Conservation (phyloP, 2,329 filamentous ascomycete species). For the Samsoniella hepiali region DNA sequence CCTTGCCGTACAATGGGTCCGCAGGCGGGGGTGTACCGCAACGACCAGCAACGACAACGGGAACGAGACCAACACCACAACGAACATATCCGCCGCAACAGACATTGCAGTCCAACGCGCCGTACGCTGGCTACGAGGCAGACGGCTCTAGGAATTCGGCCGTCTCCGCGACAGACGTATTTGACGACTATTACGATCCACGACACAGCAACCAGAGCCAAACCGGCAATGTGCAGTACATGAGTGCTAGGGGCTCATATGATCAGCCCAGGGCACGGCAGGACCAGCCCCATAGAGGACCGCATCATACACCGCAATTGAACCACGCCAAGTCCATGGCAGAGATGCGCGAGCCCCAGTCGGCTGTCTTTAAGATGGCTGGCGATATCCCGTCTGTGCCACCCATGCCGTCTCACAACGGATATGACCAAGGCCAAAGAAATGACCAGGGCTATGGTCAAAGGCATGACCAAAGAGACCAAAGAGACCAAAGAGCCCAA, state of each 20-base stretch:
- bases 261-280: constrained; percentile 45
- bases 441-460: constrained; percentile 24
- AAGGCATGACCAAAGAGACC: constrained; percentile 17
- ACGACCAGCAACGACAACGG: constrained; percentile 54
- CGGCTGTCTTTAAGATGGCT: constrained; percentile 72
- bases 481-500: constrained; percentile 21
- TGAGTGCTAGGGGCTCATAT: constrained; percentile 39
- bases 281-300: constrained; percentile 47
- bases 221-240: constrained; percentile 13
- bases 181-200: constrained; percentile 26
- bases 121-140: constrained; percentile 17
- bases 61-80: constrained; percentile 36
- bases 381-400: constrained; percentile 58
- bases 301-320: constrained; percentile 50
- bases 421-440: constrained; percentile 27
- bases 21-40: constrained; percentile 45
- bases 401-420: constrained; percentile 37
- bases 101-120: constrained; percentile 22
- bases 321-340: constrained; percentile 65
- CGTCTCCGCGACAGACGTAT: constrained; percentile 23
- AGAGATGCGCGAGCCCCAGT: constrained; percentile 59
- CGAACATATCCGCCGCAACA: constrained; percentile 19
- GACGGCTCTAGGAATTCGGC: background rate
- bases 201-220: constrained; percentile 29
- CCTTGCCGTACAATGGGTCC: constrained; percentile 45